These are phyloP conservation scores for Pleurotus tuber-regium DNA, from an alignment of 768 basidiomycete genomes.

Conservation along the genomic window DNA sequence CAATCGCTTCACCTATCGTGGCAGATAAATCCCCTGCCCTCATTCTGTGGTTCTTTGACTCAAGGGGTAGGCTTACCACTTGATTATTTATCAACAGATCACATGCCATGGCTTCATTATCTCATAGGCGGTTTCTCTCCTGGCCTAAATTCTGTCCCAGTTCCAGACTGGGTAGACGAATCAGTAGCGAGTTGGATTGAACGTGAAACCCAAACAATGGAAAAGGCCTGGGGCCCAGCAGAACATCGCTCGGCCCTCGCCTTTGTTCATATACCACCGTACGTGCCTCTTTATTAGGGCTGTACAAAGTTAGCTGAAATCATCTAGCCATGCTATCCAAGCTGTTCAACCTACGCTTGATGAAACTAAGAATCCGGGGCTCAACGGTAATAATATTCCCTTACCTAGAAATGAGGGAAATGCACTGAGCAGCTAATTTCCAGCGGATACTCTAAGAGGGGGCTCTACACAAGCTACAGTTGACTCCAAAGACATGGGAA, in stretches of 20 bases:
- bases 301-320: background rate
- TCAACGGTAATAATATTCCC: constrained; percentile 32
- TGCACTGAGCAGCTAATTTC: background rate
- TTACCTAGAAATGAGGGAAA: background rate
- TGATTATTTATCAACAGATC: background rate
- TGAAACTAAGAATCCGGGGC: constrained; percentile 36
- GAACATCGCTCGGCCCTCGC: constrained; percentile 54
- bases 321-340: constrained; percentile 33
- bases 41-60: constrained; percentile 79
- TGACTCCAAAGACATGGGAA: constrained; percentile 32
- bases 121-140: constrained; percentile 48
- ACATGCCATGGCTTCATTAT: too few species aligned
- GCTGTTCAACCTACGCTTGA: constrained; percentile 33
- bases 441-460: constrained; percentile 50
- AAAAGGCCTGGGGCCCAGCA: constrained; percentile 54
- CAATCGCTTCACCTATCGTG: too few species aligned
- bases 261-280: constrained; percentile 80
- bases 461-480: constrained; percentile 64
- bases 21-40: constrained; percentile 50
- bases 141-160: constrained; percentile 38
- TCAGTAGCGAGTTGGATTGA: constrained; percentile 62
- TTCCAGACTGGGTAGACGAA: constrained; percentile 69
- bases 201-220: constrained; percentile 50
- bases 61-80: constrained; percentile 43
- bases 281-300: constrained; percentile 19